Evolutionary conservation across 2,329 filamentous ascomycete genomes (phyloP).

Genomic region (Alternaria gaisen): DNA sequence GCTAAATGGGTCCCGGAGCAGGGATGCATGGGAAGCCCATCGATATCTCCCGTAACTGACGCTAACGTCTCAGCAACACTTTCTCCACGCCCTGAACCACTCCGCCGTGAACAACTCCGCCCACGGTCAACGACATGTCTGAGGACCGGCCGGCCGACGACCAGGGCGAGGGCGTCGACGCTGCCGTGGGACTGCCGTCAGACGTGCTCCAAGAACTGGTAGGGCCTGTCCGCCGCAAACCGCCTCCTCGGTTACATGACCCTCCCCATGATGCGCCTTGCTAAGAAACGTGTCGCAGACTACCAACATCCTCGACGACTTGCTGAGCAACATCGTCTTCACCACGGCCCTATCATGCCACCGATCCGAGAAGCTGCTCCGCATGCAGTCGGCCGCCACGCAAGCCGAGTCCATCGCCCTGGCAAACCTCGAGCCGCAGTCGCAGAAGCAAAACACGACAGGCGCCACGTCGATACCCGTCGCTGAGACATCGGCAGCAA

Average conservation of each 20-base stretch:
- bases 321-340: constrained; percentile 79
- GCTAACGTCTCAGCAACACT: constrained; percentile 34
- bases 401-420: constrained; percentile 52
- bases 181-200: constrained; percentile 37
- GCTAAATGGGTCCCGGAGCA: constrained; percentile 26
- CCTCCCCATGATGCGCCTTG: constrained; percentile 28
- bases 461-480: constrained; percentile 61
- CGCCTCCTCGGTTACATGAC: constrained; percentile 12
- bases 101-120: constrained; percentile 12
- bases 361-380: constrained; percentile 79
- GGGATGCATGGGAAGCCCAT: constrained; percentile 23
- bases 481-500: constrained; percentile 69
- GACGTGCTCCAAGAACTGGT: constrained; percentile 46
- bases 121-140: constrained; percentile 40
- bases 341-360: constrained; percentile 78
- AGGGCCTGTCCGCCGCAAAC: constrained; percentile 23
- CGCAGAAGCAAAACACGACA: constrained; percentile 43
- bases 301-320: constrained; percentile 71
- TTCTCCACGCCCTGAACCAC: constrained; percentile 25
- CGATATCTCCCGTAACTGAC: constrained; percentile 31
- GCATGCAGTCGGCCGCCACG: constrained; percentile 68
- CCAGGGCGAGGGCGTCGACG: constrained; percentile 36
- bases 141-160: constrained; percentile 47
- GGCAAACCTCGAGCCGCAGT: constrained; percentile 45
- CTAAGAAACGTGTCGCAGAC: constrained; percentile 41